A percentile compares a stretch with the other conserved stretches of the same genome.
These are phyloP conservation scores for Colletotrichum nymphaeae DNA, from an alignment of 2,329 filamentous ascomycete genomes.

Conservation along the genomic window DNA sequence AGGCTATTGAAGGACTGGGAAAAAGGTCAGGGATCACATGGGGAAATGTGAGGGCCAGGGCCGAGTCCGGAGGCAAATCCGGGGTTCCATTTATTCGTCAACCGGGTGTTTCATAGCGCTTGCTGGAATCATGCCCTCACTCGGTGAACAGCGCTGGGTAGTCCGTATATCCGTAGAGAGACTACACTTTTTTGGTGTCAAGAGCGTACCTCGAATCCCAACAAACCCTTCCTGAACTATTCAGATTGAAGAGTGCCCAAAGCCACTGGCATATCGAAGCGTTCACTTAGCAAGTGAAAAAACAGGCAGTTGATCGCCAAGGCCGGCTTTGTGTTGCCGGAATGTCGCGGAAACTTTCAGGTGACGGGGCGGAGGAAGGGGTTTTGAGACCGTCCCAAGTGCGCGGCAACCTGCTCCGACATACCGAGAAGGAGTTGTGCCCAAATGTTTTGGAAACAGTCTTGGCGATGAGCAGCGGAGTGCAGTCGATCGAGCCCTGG, in stretches of 20 bases:
- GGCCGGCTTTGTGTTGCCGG: neutral
- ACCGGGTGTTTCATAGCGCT: neutral
- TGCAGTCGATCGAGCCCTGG: neutral
- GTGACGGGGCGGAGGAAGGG: neutral
- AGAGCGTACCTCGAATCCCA: neutral
- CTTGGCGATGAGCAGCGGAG: neutral
- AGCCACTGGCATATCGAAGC: no score
- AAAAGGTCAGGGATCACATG: neutral
- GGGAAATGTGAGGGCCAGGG: neutral
- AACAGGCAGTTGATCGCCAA: neutral
- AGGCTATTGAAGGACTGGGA: neutral
- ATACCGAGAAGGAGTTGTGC: conserved; percentile 1
- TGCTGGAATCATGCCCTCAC: neutral
- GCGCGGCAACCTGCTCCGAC: neutral
- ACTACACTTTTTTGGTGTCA: conserved; percentile 14
- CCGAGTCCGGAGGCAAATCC: neutral
- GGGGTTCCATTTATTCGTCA: neutral
- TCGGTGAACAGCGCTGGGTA: neutral
- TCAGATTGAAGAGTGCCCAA: no score
- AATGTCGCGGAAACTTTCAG: neutral
- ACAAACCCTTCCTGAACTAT: neutral
- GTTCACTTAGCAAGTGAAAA: no score
- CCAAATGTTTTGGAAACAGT: neutral
- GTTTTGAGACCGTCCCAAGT: neutral
- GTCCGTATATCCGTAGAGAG: conserved; percentile 12